A percentile compares a stretch with the other conserved stretches of the same genome.
Evolutionary conservation across 176 grass and related monocot species (phyloP).

Genomic region (Phoenix dactylifera): DNA sequence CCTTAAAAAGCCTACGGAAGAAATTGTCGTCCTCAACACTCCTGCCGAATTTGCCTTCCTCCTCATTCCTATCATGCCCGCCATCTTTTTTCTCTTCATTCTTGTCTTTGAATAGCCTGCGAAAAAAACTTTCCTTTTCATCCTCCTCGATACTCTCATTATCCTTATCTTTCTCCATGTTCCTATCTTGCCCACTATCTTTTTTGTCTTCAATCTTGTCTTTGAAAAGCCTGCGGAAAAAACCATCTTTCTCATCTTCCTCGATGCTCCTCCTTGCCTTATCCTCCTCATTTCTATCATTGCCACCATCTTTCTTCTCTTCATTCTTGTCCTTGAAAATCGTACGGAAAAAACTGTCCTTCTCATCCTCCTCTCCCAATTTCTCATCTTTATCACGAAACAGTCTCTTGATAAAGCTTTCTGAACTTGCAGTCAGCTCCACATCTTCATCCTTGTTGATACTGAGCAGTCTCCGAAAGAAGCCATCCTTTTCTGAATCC

Average conservation of each 20-base stretch:
- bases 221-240: too few relatives aligned
- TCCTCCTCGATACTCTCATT: conserved; percentile 62
- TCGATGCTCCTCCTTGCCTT: too few relatives aligned
- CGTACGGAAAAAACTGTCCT: conserved; percentile 71
- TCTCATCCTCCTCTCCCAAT: conserved; percentile 61
- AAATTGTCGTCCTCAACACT: conserved; percentile 54
- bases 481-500: conserved; percentile 33
- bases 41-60: conserved; percentile 22
- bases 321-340: conserved; percentile 97
- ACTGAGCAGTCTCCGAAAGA: conserved; percentile 44
- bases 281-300: conserved; percentile 29
- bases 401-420: conserved; percentile 55
- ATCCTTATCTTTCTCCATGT: conserved; percentile 18
- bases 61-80: conserved; percentile 25
- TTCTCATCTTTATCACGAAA: conserved; percentile 65
- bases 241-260: too few relatives aligned
- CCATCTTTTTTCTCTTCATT: conserved; percentile 53
- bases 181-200: too few relatives aligned
- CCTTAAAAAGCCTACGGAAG: conserved; percentile 72
- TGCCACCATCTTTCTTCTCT: conserved; percentile 51
- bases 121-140: conserved; percentile 83
- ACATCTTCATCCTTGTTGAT: conserved; percentile 65
- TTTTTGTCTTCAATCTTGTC: too few relatives aligned
- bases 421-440: conserved; percentile 50
- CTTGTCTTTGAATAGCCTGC: conserved; percentile 71